Conservation (phyloP, 108 stramenopile genomes). For the Mediolabrus comicus region DNA sequence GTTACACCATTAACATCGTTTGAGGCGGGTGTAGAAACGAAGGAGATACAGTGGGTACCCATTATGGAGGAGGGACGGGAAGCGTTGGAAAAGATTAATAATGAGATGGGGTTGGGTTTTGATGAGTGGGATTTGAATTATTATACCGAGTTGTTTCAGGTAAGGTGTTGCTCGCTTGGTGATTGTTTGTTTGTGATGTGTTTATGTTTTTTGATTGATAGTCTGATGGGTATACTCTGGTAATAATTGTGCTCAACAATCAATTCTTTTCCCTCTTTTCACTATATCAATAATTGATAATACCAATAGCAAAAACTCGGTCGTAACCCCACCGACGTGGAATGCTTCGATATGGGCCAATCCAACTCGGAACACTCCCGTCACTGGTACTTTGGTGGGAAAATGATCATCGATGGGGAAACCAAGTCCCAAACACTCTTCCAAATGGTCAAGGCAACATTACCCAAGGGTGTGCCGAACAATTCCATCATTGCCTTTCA, state of each 20-base stretch:
- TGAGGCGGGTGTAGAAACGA: slow-evolving; percentile 64
- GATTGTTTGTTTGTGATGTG: not conserved
- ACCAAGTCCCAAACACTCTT: slow-evolving; percentile 93
- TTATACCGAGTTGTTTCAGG: slow-evolving; percentile 95
- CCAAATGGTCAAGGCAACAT: slow-evolving; percentile 97
- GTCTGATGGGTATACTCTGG: not conserved
- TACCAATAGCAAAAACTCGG: slow-evolving; percentile 80
- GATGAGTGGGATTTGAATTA: slow-evolving; percentile 99
- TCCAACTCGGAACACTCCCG: slow-evolving; percentile 98
- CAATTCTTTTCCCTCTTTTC: not conserved
- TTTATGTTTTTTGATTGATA: not conserved
- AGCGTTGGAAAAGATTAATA: slow-evolving; percentile 91
- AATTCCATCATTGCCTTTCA: slow-evolving; percentile 98
- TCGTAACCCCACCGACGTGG: slow-evolving; percentile 97
- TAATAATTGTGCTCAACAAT: not conserved
- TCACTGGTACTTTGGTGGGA: slow-evolving; percentile 99
- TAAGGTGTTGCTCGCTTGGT: slow-evolving; percentile 27
- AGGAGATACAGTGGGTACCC: slow-evolving; percentile 78
- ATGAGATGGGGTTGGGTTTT: slow-evolving; percentile 91
- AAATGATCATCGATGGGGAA: slow-evolving; percentile 96
- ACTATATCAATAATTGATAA: not conserved
- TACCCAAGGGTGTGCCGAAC: slow-evolving; percentile 72
- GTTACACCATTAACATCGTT: slow-evolving; percentile 76
- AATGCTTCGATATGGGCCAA: slow-evolving; percentile 99
- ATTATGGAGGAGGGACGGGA: slow-evolving; percentile 89